phyloP scores from a whole-genome alignment of 768 basidiomycete genomes.

The Dioszegia aurantiaca region DNA sequence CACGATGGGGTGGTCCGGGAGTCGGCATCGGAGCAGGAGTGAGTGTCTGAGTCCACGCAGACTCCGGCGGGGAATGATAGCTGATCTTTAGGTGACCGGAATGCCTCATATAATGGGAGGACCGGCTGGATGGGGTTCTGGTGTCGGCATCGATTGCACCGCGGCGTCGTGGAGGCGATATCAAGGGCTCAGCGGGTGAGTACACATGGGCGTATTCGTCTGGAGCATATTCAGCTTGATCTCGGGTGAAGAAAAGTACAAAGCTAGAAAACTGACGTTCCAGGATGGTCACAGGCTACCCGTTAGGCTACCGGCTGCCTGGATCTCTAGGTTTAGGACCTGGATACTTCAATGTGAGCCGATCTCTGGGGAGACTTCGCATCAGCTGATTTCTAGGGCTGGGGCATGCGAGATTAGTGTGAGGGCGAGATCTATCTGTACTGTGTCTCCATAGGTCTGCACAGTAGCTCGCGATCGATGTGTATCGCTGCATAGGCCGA shows the following conservation, averaged over 20 bases:
- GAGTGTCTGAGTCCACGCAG: slow-evolving; percentile 11
- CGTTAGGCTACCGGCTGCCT: slow-evolving; percentile 24
- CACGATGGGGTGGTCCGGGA: slow-evolving; percentile 38
- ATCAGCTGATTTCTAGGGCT: slow-evolving; percentile 23
- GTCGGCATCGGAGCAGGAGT: slow-evolving; percentile 41
- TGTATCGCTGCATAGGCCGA: too few relatives aligned
- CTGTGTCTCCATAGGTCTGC: too few relatives aligned
- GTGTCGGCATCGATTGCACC: slow-evolving; percentile 42
- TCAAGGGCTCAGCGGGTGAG: slow-evolving; percentile 39
- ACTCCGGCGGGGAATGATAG: background rate
- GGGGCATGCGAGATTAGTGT: slow-evolving; percentile 29
- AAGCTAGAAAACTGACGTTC: background rate
- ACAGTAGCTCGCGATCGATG: background rate
- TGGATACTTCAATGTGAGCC: slow-evolving; percentile 44
- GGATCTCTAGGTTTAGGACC: slow-evolving; percentile 33
- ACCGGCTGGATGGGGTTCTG: slow-evolving; percentile 34
- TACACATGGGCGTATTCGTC: too few relatives aligned
- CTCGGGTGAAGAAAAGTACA: background rate
- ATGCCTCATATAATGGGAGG: slow-evolving; percentile 40
- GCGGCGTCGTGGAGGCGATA: slow-evolving; percentile 44
- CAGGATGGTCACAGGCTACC: slow-evolving; percentile 41
- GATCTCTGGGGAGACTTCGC: background rate
- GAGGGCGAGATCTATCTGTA: too few relatives aligned
- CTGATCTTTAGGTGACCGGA: slow-evolving; percentile 29
- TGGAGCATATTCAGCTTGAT: background rate